Conservation (phyloP, 2,329 filamentous ascomycete species). For the Colletotrichum agaves region DNA sequence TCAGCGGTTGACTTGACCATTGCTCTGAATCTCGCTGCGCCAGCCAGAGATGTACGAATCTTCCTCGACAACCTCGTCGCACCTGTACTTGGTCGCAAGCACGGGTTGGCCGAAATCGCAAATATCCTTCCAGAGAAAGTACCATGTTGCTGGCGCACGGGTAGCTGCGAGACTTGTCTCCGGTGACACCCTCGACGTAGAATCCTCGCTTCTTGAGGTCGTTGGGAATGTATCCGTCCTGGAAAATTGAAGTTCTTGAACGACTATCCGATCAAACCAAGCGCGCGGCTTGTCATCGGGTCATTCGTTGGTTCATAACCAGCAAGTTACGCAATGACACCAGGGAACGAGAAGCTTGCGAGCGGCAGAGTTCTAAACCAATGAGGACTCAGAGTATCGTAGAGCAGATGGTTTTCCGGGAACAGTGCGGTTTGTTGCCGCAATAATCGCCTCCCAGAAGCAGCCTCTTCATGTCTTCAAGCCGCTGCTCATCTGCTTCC, state of each 20-base stretch:
- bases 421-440: slow-evolving; percentile 55
- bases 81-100: slow-evolving; percentile 47
- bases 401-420: slow-evolving; percentile 54
- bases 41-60: slow-evolving; percentile 51
- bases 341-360: slow-evolving; percentile 55
- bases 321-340: slow-evolving; percentile 54
- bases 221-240: slow-evolving; percentile 56
- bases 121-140: slow-evolving; percentile 55
- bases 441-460: slow-evolving; percentile 47
- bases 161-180: slow-evolving; percentile 58
- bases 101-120: slow-evolving; percentile 53
- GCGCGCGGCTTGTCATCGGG: slow-evolving; percentile 43
- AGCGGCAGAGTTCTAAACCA: slow-evolving; percentile 62
- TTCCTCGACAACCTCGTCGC: slow-evolving; percentile 42
- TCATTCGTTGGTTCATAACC: slow-evolving; percentile 47
- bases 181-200: slow-evolving; percentile 44
- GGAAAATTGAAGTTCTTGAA: slow-evolving; percentile 58
- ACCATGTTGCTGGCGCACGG: slow-evolving; percentile 57
- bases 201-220: slow-evolving; percentile 58
- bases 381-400: slow-evolving; percentile 55
- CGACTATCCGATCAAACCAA: slow-evolving; percentile 50
- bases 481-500: slow-evolving; percentile 47
- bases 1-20: slow-evolving; percentile 51
- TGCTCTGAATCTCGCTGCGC: slow-evolving; percentile 52
- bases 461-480: slow-evolving; percentile 45